Percentiles rank a stretch among this genome's conserved stretches.
These are phyloP conservation scores for Boletus eberwhitei DNA, from an alignment of 768 basidiomycete genomes.

Conservation along the genomic window DNA sequence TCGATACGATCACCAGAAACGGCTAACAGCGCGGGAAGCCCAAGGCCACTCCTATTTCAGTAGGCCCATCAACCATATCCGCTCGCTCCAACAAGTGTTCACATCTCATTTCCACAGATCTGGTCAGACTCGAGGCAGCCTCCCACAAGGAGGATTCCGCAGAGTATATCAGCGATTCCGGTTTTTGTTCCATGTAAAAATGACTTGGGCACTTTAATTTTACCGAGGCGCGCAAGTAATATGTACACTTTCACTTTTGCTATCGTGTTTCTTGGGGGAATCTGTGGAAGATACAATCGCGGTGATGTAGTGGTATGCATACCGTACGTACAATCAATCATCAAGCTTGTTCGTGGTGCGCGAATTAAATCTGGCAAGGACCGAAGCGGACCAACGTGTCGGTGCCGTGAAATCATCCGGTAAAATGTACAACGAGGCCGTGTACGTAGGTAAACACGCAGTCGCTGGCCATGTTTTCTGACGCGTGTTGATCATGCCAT, in stretches of 20 bases:
- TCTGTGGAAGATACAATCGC: slow-evolving; percentile 7
- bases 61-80: slow-evolving; percentile 30
- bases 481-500: slow-evolving; percentile 32
- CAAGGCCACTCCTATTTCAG: slow-evolving; percentile 68
- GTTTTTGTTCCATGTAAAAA: slow-evolving; percentile 42
- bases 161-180: slow-evolving; percentile 47
- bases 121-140: slow-evolving; percentile 45
- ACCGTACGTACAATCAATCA: slow-evolving; percentile 13
- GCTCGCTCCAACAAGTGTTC: slow-evolving; percentile 12
- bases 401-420: slow-evolving; percentile 13
- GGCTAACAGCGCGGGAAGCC: slow-evolving; percentile 64
- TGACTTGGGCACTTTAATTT: neutral
- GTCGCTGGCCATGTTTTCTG: slow-evolving; percentile 17
- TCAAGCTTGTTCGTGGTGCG: slow-evolving; percentile 4
- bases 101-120: slow-evolving; percentile 36
- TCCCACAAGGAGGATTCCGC: slow-evolving; percentile 38
- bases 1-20: slow-evolving; percentile 66
- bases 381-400: slow-evolving; percentile 27
- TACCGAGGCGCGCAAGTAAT: neutral
- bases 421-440: slow-evolving; percentile 25
- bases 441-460: slow-evolving; percentile 26
- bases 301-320: slow-evolving; percentile 15
- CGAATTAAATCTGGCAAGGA: slow-evolving; percentile 14
- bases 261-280: slow-evolving; percentile 6
- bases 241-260: slow-evolving; percentile 4